A percentile compares a stretch with the other conserved stretches of the same genome.
phyloP scores from a whole-genome alignment of 768 basidiomycete genomes.

The Psilocybe subaeruginosa region DNA sequence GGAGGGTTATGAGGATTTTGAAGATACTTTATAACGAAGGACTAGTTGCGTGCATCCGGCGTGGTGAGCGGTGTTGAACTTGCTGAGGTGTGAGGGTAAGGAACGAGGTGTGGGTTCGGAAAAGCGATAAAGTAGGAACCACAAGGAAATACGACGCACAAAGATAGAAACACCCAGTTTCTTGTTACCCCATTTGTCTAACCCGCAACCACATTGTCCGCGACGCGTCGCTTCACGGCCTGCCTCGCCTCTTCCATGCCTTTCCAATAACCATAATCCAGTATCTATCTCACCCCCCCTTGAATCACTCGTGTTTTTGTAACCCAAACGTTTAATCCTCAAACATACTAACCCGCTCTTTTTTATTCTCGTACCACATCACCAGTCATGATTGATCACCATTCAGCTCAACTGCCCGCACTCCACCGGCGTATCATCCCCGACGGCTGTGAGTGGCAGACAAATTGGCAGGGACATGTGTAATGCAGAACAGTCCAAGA shows the following conservation, averaged over 20 bases:
- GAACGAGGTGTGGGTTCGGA: conserved; percentile 18
- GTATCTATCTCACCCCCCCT: background rate
- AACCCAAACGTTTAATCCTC: no score
- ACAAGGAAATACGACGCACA: conserved; percentile 3
- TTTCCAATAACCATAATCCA: background rate
- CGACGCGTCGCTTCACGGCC: background rate
- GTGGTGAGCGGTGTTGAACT: conserved; percentile 14
- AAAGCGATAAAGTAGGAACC: conserved; percentile 6
- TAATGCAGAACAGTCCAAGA: no score
- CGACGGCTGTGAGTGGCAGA: background rate
- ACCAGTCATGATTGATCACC: background rate
- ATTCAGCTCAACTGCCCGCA: background rate
- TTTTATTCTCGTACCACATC: background rate
- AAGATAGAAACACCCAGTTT: background rate
- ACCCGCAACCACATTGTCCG: background rate
- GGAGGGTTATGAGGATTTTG: background rate
- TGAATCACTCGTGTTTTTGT: background rate
- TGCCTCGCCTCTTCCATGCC: background rate
- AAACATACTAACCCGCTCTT: background rate
- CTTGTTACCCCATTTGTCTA: conserved; percentile 3
- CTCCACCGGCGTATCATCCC: background rate
- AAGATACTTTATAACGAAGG: conserved; percentile 7
- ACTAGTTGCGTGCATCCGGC: conserved; percentile 22
- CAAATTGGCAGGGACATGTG: background rate
- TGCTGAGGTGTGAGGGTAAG: conserved; percentile 11